These are phyloP conservation scores for Castanea sativa DNA, from an alignment of 306 rosid species.

Conservation along the genomic window DNA sequence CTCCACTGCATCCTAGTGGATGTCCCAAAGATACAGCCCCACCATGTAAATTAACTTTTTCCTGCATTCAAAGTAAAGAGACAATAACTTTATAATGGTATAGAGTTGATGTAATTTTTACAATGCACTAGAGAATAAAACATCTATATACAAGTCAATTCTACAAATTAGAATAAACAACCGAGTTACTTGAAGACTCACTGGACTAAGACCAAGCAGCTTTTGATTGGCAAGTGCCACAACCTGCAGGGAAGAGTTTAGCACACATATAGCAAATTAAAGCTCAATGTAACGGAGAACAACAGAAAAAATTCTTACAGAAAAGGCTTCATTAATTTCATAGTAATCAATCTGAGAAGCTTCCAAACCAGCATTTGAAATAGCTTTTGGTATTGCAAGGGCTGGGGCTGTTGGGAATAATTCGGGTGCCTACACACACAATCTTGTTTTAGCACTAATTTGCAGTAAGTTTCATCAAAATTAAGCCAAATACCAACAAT, in stretches of 20 bases:
- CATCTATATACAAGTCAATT: not conserved
- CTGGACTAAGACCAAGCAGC: conserved; percentile 82
- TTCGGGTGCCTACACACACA: conserved; percentile 75
- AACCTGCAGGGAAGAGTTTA: conserved; percentile 48
- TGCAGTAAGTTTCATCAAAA: conserved; percentile 23
- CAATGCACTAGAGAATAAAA: not conserved
- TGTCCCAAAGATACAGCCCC: conserved; percentile 97
- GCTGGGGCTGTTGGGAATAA: conserved; percentile 86
- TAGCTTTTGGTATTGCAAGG: conserved; percentile 83
- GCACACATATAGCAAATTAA: conserved; percentile 1
- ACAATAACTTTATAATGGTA: conserved; percentile 8
- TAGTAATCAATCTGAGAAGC: conserved; percentile 84
- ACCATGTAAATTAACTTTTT: conserved; percentile 73
- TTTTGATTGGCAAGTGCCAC: conserved; percentile 91
- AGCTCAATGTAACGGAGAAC: conserved; percentile 1
- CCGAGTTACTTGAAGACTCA: conserved; percentile 45
- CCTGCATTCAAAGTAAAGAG: conserved; percentile 52
- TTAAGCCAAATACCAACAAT: conserved; percentile 16
- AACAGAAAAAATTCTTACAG: conserved; percentile 46
- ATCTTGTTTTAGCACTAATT: conserved; percentile 28
- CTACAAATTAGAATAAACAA: not conserved
- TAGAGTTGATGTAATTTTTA: not conserved
- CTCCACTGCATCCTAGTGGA: conserved; percentile 96
- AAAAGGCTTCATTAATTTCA: conserved; percentile 96
- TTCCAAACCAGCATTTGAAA: conserved; percentile 76